Percentiles rank a stretch among this genome's conserved stretches.
Conservation (phyloP, 345 rosid species). For the Barbarea vulgaris region DNA sequence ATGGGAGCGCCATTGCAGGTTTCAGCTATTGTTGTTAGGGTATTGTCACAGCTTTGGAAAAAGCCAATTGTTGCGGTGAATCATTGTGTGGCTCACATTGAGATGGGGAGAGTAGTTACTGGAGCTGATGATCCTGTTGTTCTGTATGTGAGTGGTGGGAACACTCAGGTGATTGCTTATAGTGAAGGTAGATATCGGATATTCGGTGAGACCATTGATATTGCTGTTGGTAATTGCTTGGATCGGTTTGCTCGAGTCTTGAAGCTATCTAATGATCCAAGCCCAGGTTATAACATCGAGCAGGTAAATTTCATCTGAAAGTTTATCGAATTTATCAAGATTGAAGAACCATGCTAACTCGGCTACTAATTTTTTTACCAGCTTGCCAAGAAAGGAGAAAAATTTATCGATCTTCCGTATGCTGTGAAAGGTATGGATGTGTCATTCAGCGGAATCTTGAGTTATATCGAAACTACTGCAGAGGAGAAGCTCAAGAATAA, state of each 20-base stretch:
- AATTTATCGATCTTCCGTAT: conserved; percentile 88
- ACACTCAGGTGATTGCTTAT: conserved; percentile 96
- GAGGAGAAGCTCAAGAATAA: conserved; percentile 81
- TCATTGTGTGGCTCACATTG: conserved; percentile 98
- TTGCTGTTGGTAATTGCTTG: conserved; percentile 98
- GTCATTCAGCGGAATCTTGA: conserved; percentile 92
- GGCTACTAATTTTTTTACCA: conserved; percentile 32
- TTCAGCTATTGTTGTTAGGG: conserved; percentile 70
- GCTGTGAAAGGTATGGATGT: conserved; percentile 99
- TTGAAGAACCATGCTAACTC: conserved; percentile 14
- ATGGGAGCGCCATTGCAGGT: conserved; percentile 97
- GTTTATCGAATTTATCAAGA: neutral
- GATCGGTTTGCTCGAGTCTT: conserved; percentile 93
- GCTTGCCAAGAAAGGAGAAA: conserved; percentile 96
- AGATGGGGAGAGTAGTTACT: conserved; percentile 96
- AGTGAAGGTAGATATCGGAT: conserved; percentile 93
- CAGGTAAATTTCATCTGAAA: conserved; percentile 54
- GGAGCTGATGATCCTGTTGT: conserved; percentile 95
- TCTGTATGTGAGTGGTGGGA: conserved; percentile 96
- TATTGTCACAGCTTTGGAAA: conserved; percentile 89
- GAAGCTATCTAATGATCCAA: conserved; percentile 94
- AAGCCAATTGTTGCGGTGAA: conserved; percentile 86
- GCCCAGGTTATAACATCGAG: conserved; percentile 97
- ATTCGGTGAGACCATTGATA: conserved; percentile 97
- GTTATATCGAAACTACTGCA: conserved; percentile 81